Evolutionary conservation across 2,329 filamentous ascomycete genomes (phyloP).

Genomic region (Nothomitra cinnamomea): DNA sequence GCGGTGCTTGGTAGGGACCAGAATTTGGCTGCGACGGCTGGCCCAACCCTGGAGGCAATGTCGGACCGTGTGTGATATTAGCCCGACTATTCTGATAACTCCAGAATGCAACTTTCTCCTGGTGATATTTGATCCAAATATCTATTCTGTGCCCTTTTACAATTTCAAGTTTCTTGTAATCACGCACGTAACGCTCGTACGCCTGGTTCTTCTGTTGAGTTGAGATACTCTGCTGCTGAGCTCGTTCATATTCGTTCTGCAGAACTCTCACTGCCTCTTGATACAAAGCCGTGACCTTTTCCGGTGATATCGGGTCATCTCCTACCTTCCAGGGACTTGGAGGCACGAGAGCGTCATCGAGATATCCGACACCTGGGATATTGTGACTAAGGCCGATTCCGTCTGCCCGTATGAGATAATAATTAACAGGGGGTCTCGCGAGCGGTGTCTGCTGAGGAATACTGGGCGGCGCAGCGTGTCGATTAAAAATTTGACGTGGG

Average conservation of each 20-base stretch:
- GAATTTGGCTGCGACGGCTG: not conserved
- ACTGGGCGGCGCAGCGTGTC: too few relatives aligned
- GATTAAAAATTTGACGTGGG: too few relatives aligned
- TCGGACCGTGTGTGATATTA: not conserved
- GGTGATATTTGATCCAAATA: not conserved
- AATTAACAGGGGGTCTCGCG: not conserved
- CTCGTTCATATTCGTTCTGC: not conserved
- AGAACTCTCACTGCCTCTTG: not conserved
- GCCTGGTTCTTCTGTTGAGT: not conserved
- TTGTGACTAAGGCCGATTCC: not conserved
- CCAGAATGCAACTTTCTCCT: not conserved
- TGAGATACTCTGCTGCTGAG: not conserved
- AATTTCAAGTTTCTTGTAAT: not conserved
- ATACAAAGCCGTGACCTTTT: not conserved
- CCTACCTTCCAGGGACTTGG: not conserved
- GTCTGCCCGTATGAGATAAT: not conserved
- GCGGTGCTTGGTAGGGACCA: not conserved
- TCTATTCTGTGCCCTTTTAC: not conserved
- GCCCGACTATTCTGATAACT: too few relatives aligned
- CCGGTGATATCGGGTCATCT: not conserved
- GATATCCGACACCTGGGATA: not conserved
- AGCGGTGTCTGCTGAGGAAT: too few relatives aligned
- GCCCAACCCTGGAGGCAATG: not conserved
- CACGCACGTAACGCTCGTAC: not conserved
- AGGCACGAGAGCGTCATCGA: not conserved